These are phyloP conservation scores for Raffaelea deltoideospora DNA, from an alignment of 2,329 filamentous ascomycete species.

Conservation along the genomic window DNA sequence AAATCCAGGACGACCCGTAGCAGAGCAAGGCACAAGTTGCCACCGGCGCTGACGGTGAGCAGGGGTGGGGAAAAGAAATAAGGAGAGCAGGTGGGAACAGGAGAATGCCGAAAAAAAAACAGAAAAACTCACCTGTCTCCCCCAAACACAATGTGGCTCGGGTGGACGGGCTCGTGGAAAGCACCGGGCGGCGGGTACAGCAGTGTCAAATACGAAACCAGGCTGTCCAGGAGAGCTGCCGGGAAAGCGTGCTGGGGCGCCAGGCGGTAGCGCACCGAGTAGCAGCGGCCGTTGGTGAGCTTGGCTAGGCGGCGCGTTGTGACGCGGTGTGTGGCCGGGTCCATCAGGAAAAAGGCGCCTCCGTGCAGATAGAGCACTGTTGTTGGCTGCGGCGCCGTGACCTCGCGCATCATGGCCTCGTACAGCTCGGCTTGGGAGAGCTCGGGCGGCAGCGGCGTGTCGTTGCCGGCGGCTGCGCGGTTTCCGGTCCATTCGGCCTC, in stretches of 20 bases:
- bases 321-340: conserved; percentile 51
- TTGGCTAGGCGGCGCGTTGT: conserved; percentile 47
- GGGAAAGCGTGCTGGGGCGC: conserved; percentile 65
- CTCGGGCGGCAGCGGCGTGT: conserved; percentile 31
- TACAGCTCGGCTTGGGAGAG: conserved; percentile 52
- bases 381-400: conserved; percentile 37
- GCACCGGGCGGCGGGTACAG: conserved; percentile 56
- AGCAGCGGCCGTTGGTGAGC: conserved; percentile 50
- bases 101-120: neutral
- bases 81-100: neutral
- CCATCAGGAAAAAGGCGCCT: conserved; percentile 58
- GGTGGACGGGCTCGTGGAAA: conserved; percentile 48
- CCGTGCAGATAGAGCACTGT: conserved; percentile 65
- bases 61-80: too few relatives aligned
- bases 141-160: conserved; percentile 52
- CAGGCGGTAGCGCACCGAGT: conserved; percentile 60
- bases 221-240: conserved; percentile 54
- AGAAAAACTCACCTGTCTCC: conserved; percentile 44
- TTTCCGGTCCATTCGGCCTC: conserved; percentile 68
- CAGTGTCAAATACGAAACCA: conserved; percentile 57
- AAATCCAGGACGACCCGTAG: conserved; percentile 56
- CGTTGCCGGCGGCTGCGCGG: conserved; percentile 34
- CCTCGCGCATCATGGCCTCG: conserved; percentile 50
- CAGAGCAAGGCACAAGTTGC: conserved; percentile 51
- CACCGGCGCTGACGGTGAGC: conserved; percentile 44